Base-by-base conservation (phyloP, 2,329 filamentous ascomycete species). In the Cladophialophora psammophila region DNA sequence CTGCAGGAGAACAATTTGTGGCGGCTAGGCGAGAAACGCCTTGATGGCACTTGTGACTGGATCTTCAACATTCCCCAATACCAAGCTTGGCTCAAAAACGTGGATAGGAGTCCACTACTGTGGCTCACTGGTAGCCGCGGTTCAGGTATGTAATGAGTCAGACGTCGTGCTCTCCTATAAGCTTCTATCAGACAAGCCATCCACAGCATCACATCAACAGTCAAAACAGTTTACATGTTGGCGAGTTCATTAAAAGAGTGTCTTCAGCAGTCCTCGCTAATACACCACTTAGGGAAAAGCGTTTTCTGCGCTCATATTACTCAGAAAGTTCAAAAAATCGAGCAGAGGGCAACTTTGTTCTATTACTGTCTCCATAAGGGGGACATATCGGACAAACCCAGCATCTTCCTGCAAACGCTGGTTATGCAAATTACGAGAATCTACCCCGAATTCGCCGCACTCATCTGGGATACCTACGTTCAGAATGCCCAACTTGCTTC, bases 31-130 rank as follows among this genome's bases (percentile, higher is more conserved):
- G 45, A 26, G 13, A 50, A 50, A 7, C 7, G 6, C 7, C 7
- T 13, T 13, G 45, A 50, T n/a, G 45, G 45, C 6, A 50, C 45
- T 50, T 50, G 15, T 13, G 45, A 50, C 45, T 50, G 45, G 45
- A 50, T 50, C 8, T 50, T 50, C 20, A 26, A 50, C 9, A 50
- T 8, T 13, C 15, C 45, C 15, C 45, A 50, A 26, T 50, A 50
- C 15, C 20, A 18, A 13, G 7, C 7, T 7, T 50, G 45, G 45
- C 9, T 18, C 7, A 26, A 26, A 50, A 50, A 26, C 13, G 45
- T 8, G 9, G 7, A 7, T 7, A 50, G 13, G 20, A 50, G 9
- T 50, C 45, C 45, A 13, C 13, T 7, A 13, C 20, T 50, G 9
- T 50, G 45, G 45, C 45, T 50, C 6, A 50, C 45, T 18, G 45